Base-by-base conservation (phyloP, 139 green algal genomes). In the Pseudopediastrum boryanum region DNA sequence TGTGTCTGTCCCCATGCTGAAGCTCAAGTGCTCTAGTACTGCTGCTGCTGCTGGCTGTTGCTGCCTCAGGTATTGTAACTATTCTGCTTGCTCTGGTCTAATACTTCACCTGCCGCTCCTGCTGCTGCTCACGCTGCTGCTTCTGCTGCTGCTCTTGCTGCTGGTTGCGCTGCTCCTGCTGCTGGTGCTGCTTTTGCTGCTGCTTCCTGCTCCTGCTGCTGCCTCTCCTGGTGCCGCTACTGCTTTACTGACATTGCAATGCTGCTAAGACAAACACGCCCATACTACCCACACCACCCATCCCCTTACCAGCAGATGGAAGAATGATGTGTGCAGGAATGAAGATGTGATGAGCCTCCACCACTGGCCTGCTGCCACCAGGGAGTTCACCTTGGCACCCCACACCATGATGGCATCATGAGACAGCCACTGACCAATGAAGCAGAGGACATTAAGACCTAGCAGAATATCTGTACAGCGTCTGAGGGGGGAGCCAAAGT, bases 311-410 rank as follows among this genome's bases (percentile, higher is more conserved):
- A 87, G 41, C 42, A 90, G 66, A 68, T 90, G 86, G 21, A 86
- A n/a, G 12, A 81, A 27, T 25, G 52, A 56, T 2, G 75, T 84
- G 80, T 90, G 86, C 44, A 88, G 77, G 12, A 86, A 44, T 36
- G 58, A 44, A 39, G 76, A 68, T 4, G 86, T 88, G 33, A 88
- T 6, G 25, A 90, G 58, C 31, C 86, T 71, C 71, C 77, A 90
- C 75, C 61, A 63, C 71, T 90, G 76, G 5, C 86, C 86, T 38
- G 70, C 77, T 52, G 63, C 46, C 43, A 81, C 61, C 43, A 63
- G 39, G 13, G 43, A 23, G 64, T 77, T 82, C 19, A 91, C 83
- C 82, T 91, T 91, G 39, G 69, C 78, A 27, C 84, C 84, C 82
- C 77, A 87, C 16, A 86, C 48, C 35, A 81, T 85, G 35, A 91